Conservation (phyloP, 2,329 filamentous ascomycete genomes). For the Aspergillus intermedius region DNA sequence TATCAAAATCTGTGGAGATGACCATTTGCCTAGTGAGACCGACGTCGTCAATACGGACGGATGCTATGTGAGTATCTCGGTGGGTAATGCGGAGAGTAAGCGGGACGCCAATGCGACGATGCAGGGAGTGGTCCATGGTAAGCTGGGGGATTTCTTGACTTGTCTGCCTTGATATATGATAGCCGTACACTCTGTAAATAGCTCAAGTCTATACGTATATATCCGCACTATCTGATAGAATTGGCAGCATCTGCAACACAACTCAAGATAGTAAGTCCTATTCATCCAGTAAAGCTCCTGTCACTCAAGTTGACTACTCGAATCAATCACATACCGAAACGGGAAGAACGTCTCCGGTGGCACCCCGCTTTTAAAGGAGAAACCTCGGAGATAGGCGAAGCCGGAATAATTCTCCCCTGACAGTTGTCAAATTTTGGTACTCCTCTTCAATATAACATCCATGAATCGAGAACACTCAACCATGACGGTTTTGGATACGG, state of each 20-base stretch:
- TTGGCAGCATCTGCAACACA: too few species aligned
- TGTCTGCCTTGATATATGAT: constrained; percentile 36
- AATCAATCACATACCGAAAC: too few species aligned
- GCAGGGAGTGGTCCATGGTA: constrained; percentile 49
- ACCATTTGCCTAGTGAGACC: constrained; percentile 54
- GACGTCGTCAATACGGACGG: constrained; percentile 46
- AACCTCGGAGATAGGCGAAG: too few species aligned
- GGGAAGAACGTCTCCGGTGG: too few species aligned
- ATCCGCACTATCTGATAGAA: too few species aligned
- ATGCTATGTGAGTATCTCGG: constrained; percentile 59
- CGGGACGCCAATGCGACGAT: constrained; percentile 48
- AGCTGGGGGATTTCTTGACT: constrained; percentile 43
- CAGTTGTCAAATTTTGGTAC: neutral
- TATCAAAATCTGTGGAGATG: constrained; percentile 50
- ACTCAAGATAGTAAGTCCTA: too few species aligned
- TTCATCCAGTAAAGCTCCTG: too few species aligned
- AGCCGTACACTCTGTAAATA: neutral
- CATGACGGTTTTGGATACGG: neutral
- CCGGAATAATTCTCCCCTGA: too few species aligned
- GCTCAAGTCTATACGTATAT: neutral
- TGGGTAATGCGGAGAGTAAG: constrained; percentile 57
- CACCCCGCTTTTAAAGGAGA: too few species aligned
- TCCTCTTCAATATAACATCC: neutral
- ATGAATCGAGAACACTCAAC: constrained; percentile 4
- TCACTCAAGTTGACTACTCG: too few species aligned